A percentile compares a stretch with the other conserved stretches of the same genome.
These are phyloP conservation scores for Arachis hypogaea DNA, from an alignment of 306 rosid genomes.

Conservation along the genomic window DNA sequence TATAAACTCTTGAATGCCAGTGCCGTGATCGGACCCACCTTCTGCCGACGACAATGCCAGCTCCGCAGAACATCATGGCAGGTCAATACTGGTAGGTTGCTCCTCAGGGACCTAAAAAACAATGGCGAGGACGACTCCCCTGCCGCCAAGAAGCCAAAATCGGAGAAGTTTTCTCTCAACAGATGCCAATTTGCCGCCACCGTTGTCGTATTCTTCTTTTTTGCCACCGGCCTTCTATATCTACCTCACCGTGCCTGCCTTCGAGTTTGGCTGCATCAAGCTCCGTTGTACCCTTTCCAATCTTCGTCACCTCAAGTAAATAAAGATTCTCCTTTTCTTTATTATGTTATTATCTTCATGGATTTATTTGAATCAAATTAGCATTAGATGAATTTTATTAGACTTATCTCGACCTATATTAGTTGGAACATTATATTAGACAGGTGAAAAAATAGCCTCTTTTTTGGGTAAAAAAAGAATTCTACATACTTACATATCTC, in stretches of 20 bases:
- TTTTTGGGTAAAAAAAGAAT: too few relatives aligned
- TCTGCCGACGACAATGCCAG: constrained; percentile 51
- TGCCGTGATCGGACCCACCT: constrained; percentile 40
- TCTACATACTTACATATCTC: neutral
- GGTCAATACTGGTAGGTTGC: constrained; percentile 36
- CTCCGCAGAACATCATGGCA: constrained; percentile 67
- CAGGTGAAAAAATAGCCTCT: too few relatives aligned
- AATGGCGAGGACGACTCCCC: constrained; percentile 67
- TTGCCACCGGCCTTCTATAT: constrained; percentile 71
- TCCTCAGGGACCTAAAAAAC: constrained; percentile 65
- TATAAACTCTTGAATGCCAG: constrained; percentile 6
- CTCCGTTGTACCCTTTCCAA: constrained; percentile 82
- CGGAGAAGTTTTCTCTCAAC: constrained; percentile 64
- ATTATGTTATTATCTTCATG: too few relatives aligned
- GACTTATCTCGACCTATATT: too few relatives aligned
- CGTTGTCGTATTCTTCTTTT: constrained; percentile 58
- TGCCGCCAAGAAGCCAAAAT: constrained; percentile 65
- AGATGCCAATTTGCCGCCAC: constrained; percentile 69
- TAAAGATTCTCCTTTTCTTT: neutral
- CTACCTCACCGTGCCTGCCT: constrained; percentile 81
- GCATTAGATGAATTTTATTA: too few relatives aligned
- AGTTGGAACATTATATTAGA: too few relatives aligned
- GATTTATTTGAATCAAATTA: too few relatives aligned
- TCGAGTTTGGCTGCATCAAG: constrained; percentile 64
- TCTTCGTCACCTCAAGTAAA: constrained; percentile 86